These are phyloP conservation scores for Leccinum disarticulatum DNA, from an alignment of 768 basidiomycete genomes.

Conservation along the genomic window DNA sequence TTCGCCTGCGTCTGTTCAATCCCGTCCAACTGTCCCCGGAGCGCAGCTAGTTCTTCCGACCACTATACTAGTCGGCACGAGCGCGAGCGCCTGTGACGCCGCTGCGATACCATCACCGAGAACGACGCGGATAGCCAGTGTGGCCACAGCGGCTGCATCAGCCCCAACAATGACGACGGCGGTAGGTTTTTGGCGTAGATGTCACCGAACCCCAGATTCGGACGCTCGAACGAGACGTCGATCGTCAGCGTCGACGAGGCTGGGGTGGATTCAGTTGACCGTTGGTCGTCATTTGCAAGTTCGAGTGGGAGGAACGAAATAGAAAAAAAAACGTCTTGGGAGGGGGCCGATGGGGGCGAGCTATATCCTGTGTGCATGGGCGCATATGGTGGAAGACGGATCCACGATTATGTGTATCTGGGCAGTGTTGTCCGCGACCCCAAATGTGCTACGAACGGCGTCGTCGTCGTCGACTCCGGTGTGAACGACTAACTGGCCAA, in stretches of 20 bases:
- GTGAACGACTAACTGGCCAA: no score
- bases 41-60: slow-evolving; percentile 18
- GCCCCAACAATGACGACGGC: not conserved
- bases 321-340: not conserved
- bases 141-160: slow-evolving; percentile 1
- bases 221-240: slow-evolving; percentile 18
- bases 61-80: slow-evolving; percentile 24
- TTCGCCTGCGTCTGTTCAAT: slow-evolving; percentile 35
- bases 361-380: not conserved
- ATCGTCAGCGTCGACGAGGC: slow-evolving; percentile 22
- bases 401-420: no score
- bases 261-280: not conserved
- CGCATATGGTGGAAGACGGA: not conserved
- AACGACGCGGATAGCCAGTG: no score
- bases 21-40: slow-evolving; percentile 29
- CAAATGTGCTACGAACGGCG: no score
- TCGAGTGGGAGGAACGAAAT: not conserved
- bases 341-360: not conserved
- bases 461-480: no score
- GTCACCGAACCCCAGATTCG: slow-evolving; percentile 1
- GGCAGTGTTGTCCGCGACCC: no score
- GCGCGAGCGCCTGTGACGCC: slow-evolving; percentile 20
- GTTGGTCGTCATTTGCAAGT: not conserved
- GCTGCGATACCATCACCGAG: no score
- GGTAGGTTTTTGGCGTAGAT: not conserved